Evolutionary conservation across 257 asterid genomes (phyloP).

Genomic region (Catharanthus roseus): DNA sequence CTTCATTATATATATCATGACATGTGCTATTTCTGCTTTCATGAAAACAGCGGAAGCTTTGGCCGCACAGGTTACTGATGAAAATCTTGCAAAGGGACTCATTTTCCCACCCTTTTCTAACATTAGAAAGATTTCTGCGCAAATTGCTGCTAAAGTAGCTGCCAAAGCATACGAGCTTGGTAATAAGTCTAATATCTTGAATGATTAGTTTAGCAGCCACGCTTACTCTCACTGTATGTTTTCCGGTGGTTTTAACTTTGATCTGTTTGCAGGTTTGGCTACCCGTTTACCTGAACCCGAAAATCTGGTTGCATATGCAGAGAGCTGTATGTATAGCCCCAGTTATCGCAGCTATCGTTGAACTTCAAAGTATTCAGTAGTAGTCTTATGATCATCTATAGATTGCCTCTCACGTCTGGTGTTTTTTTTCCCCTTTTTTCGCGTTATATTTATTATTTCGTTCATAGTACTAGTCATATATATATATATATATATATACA

Average conservation of each 20-base stretch:
- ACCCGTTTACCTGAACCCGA: conserved; percentile 76
- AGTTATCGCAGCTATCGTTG: conserved; percentile 69
- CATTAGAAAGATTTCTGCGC: conserved; percentile 84
- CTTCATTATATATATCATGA: neutral
- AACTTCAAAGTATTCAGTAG: conserved; percentile 14
- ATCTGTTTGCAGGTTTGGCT: conserved; percentile 58
- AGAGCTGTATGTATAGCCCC: conserved; percentile 95
- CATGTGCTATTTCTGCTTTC: conserved; percentile 14
- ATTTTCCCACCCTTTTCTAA: conserved; percentile 75
- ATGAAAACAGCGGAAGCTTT: conserved; percentile 79
- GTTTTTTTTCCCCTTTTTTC: too few species aligned
- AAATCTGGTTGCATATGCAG: conserved; percentile 62
- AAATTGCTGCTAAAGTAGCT: conserved; percentile 81
- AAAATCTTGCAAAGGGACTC: conserved; percentile 72
- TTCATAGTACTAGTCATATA: conserved; percentile 12
- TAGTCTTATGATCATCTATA: too few species aligned
- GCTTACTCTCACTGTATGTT: neutral
- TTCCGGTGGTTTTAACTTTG: neutral
- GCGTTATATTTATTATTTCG: neutral
- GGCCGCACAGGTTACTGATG: conserved; percentile 70
- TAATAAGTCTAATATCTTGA: conserved; percentile 16
- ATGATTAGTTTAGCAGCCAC: neutral
- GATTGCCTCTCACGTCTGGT: too few species aligned
- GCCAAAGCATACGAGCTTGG: conserved; percentile 92
- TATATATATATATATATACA: too few species aligned